Conservation (phyloP, 2,329 filamentous ascomycete genomes). For the Claviceps maximensis region DNA sequence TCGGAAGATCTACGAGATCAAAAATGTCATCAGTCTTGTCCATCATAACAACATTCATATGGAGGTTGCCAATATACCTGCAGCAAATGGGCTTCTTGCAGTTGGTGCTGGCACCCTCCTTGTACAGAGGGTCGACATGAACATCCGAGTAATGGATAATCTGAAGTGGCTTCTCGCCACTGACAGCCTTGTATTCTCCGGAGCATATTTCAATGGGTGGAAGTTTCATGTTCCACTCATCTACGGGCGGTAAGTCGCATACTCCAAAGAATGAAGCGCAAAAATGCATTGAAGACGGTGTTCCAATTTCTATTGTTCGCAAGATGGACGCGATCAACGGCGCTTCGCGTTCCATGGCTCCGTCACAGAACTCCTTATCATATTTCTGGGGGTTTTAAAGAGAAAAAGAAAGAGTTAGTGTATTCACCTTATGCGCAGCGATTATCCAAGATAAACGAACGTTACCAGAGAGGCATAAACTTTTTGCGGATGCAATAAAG, state of each 20-base stretch:
- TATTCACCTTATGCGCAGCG: too few relatives aligned
- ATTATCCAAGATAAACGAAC: slow-evolving; percentile 7
- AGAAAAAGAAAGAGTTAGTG: not conserved
- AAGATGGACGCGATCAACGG: slow-evolving; percentile 37
- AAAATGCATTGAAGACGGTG: slow-evolving; percentile 36
- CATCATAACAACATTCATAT: not conserved
- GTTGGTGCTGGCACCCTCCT: slow-evolving; percentile 35
- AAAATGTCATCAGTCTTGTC: not conserved
- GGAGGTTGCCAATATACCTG: slow-evolving; percentile 17
- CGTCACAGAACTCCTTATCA: slow-evolving; percentile 40
- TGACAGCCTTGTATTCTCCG: slow-evolving; percentile 19
- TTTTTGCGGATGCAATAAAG: slow-evolving; percentile 18
- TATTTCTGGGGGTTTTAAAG: slow-evolving; percentile 20
- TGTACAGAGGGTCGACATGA: slow-evolving; percentile 42
- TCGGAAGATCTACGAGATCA: slow-evolving; percentile 37
- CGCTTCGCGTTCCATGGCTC: slow-evolving; percentile 35
- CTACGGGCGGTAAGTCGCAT: slow-evolving; percentile 32
- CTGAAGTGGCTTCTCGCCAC: slow-evolving; percentile 31
- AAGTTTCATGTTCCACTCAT: slow-evolving; percentile 29
- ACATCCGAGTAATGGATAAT: slow-evolving; percentile 47
- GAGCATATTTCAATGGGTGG: slow-evolving; percentile 24
- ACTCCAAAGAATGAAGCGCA: slow-evolving; percentile 38
- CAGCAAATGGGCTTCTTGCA: slow-evolving; percentile 48
- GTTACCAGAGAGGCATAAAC: slow-evolving; percentile 15
- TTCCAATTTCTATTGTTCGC: slow-evolving; percentile 30